Base-by-base conservation (phyloP, 306 rosid species). In the Acmispon strigosus region DNA sequence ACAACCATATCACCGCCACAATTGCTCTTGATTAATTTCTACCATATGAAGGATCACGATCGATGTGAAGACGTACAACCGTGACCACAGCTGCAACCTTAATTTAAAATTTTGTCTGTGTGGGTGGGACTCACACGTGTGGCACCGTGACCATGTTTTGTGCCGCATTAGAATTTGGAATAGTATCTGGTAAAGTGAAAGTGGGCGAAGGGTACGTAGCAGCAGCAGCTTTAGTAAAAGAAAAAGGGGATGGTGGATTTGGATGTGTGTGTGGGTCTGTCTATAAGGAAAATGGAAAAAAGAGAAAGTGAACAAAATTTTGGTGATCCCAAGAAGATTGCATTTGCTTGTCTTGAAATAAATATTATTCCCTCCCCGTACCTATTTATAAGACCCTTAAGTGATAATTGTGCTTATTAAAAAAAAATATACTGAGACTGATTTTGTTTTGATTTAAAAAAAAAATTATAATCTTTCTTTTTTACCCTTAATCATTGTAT, bases 291-390 rank as follows among this genome's bases (percentile, higher is more conserved):
- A 67, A 76, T 60, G 14, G 70, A 4, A 73, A 70, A 7, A 73
- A 75, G 75, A 57, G 41, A 83, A 77, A 81, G 85, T 49, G 74
- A 11, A 51, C 74, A 70, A 72, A 76, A 68, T 75, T 78, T 85
- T 84, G 90, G 81, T 87, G 96, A 90, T 87, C 96, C 92, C 92
- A 64, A 90, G 80, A 74, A 64, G 86, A 80, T 81, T 79, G 87
- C 57, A 78, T 45, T 81, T 79, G 87, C 57, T 80, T 45, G 65
- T 73, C 47, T 65, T 81, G 69, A 62, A 70, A 27, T 27, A 22
- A n/a, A n/a, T n/a, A n/a, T n/a, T n/a, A n/a, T n/a, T n/a, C n/a
- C n/a, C n/a, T n/a, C n/a, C n/a, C n/a, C n/a, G n/a, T n/a, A n/a
- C n/a, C n/a, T n/a, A n/a, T n/a, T n/a, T n/a, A n/a, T n/a, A n/a